Evolutionary conservation across 345 rosid genomes (phyloP), one percentile per base, ranked within the genome.

Genomic region (Murraya koenigii): DNA sequence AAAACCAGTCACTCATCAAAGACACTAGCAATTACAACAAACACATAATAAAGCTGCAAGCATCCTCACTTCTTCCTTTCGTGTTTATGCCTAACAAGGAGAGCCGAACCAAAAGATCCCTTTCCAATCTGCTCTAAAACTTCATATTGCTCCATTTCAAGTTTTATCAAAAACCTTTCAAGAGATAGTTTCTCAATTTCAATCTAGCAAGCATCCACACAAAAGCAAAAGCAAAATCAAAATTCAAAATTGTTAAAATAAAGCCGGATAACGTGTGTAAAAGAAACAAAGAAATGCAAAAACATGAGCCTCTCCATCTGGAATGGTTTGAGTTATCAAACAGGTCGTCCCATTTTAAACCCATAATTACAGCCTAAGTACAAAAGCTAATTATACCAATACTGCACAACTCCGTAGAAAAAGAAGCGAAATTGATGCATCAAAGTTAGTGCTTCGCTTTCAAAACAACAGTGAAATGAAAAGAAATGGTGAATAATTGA

Each of bases 61-160:
- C 73, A 76, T 65, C 15, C 93, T 80, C 61, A 92, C 99, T 91
- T 96, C 75, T 92, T 94, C 76, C 83, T 90, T 84, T 96, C 99
- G 83, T 91, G 98, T 83, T 88, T 96, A 86, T 96, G 99, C 88
- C 92, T 87, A 69, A 96, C 98, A 56, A 96, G 98, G 88, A 92
- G 95, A 78, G 99, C 99, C 72, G 99, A 92, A 77, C 98, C 98
- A 78, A 96, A 94, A 44, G 97, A 96, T 7, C 99, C 97, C 86
- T 92, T 96, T 47, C 99, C 98, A 62, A 96, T 91, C 87, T 92
- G 97, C 88, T 92, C 97, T 26, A 96, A 83, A 71, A 94, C 86
- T 81, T 96, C 98, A 67, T 96, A 96, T 73, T 93, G 90, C 84
- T 96, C 99, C 99, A 96, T 94, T 56, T 26, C n/a, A 55, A 64